Base-by-base conservation (phyloP, 2,329 filamentous ascomycete genomes). In the Alternaria alternata region DNA sequence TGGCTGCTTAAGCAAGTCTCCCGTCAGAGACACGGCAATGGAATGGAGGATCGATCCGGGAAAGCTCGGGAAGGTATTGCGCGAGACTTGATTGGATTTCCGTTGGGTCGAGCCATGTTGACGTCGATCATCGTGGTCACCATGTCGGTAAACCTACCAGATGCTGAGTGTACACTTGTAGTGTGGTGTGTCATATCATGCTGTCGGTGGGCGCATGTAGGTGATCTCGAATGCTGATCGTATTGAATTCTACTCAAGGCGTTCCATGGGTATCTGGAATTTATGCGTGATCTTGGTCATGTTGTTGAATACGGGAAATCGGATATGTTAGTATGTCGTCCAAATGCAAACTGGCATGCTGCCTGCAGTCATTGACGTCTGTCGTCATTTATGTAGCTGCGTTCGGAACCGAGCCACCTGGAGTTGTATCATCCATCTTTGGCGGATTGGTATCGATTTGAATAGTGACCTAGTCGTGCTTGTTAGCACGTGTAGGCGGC, bases 381-480 rank as follows among this genome's bases (percentile, higher is more conserved):
- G 73, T 54, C 16, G 67, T 56, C n/a, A 68, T 57, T 14, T 43
- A 26, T n/a, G 22, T 48, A 16, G 26, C 57, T 4, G 30, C 30
- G 38, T 52, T 54, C n/a, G 51, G 42, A n/a, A 30, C 30, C 7
- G 51, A 61, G 22, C 61, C 66, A 42, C 65, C 61, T 5, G 62
- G 62, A 8, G 59, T 70, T 6, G 73, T 63, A 43, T 74, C 65
- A 2, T 76, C 72, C 67, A 74, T 76, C 62, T 80, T 79, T 0
- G 81, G 79, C 32, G 82, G 82, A 62, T 80, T 79, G 5, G 81
- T 82, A 51, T 84, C 80, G 44, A 83, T 81, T 61, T 81, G 78
- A 30, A 83, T 80, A 6, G 82, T 84, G 38, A 84, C 82, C 82
- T 84, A 49, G 9, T 7, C 11, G 36, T 28, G 16, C 36, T 22